These are phyloP conservation scores for Curvularia sp. DNA, from an alignment of 2,329 filamentous ascomycete genomes.

Conservation along the genomic window DNA sequence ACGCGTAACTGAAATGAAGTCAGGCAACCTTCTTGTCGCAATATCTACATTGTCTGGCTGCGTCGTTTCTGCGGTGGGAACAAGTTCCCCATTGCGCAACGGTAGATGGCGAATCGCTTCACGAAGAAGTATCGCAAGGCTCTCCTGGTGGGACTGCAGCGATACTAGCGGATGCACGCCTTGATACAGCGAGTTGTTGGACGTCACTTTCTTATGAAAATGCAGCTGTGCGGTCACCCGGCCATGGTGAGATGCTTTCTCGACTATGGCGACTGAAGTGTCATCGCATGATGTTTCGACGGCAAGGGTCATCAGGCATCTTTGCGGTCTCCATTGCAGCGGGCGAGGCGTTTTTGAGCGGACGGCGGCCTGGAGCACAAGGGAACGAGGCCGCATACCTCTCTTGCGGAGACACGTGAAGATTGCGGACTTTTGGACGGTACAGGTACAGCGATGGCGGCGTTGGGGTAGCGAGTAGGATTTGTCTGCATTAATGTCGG, in stretches of 20 bases:
- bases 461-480: not conserved
- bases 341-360: slow-evolving; percentile 7
- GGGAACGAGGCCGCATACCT: slow-evolving; percentile 33
- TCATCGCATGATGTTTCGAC: slow-evolving; percentile 93
- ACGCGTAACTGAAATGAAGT: slow-evolving; percentile 88
- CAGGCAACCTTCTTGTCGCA: slow-evolving; percentile 60
- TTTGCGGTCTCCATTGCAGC: slow-evolving; percentile 21
- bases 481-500: slow-evolving; percentile 7
- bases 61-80: not conserved
- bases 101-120: slow-evolving; percentile 68
- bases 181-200: slow-evolving; percentile 74
- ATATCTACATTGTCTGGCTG: slow-evolving; percentile 1
- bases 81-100: slow-evolving; percentile 2
- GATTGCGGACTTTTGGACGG: not conserved
- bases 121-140: slow-evolving; percentile 72
- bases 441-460: not conserved
- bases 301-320: slow-evolving; percentile 63
- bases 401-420: not conserved
- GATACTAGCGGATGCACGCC: slow-evolving; percentile 84
- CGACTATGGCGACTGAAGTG: slow-evolving; percentile 84
- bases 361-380: slow-evolving; percentile 14
- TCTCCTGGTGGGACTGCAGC: slow-evolving; percentile 75
- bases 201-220: slow-evolving; percentile 83
- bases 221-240: slow-evolving; percentile 64
- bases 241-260: slow-evolving; percentile 55